Evolutionary conservation across 2,329 filamentous ascomycete genomes (phyloP).

Genomic region (Scorias spongiosa): DNA sequence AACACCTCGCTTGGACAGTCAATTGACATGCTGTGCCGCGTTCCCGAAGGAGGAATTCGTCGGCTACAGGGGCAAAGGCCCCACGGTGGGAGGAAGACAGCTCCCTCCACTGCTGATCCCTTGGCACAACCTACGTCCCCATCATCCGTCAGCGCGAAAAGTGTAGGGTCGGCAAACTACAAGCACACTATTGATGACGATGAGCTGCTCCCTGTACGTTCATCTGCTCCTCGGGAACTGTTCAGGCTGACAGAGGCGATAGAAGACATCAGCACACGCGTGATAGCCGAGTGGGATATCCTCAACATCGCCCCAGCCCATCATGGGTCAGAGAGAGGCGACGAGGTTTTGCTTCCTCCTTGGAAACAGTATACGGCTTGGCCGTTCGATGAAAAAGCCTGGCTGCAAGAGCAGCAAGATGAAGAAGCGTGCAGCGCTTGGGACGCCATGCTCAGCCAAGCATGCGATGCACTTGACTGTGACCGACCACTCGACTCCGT

Average conservation of each 20-base stretch:
- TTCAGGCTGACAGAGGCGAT: conserved; percentile 78
- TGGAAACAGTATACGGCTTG: conserved; percentile 42
- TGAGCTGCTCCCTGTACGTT: conserved; percentile 39
- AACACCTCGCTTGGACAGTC: conserved; percentile 72
- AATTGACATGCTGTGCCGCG: conserved; percentile 72
- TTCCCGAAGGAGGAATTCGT: conserved; percentile 65
- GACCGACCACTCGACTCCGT: conserved; percentile 46
- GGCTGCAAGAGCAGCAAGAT: conserved; percentile 25
- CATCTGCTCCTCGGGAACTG: conserved; percentile 75
- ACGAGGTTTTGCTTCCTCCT: conserved; percentile 22
- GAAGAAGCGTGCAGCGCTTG: conserved; percentile 20
- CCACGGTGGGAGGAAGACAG: conserved; percentile 13
- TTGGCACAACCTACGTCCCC: conserved; percentile 1
- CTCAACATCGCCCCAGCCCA: conserved; percentile 22
- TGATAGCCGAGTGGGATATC: conserved; percentile 49
- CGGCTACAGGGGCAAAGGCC: conserved; percentile 47
- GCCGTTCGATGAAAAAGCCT: conserved; percentile 42
- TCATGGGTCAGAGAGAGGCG: background rate
- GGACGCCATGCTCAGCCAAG: conserved; percentile 26
- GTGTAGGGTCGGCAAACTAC: background rate
- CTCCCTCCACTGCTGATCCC: background rate
- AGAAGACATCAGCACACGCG: conserved; percentile 42
- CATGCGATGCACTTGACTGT: conserved; percentile 56
- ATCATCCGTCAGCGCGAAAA: background rate
- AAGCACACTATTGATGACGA: background rate